Evolutionary conservation across 169 alveolate genomes (phyloP).

Genomic region (Eimeria sp.): DNA sequence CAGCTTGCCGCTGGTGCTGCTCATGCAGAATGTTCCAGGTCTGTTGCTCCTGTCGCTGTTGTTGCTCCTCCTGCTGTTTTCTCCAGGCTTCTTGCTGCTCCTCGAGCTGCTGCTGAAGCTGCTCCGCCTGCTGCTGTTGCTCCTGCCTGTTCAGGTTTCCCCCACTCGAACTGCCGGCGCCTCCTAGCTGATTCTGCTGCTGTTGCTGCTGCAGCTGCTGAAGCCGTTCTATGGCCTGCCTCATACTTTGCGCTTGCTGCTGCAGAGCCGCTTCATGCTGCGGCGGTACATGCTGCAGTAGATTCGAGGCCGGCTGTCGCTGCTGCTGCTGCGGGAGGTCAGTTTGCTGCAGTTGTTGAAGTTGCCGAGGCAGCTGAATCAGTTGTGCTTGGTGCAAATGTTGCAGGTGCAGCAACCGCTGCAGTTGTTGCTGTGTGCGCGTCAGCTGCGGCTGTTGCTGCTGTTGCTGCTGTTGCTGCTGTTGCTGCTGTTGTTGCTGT

Average conservation of each 20-base stretch:
- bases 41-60: not conserved
- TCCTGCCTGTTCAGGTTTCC: not conserved
- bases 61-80: not conserved
- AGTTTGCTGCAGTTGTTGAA: not conserved
- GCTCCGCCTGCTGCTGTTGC: not conserved
- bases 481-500: not conserved
- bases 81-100: not conserved
- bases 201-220: constrained; percentile 10
- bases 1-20: constrained; percentile 1
- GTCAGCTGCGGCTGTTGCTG: not conserved
- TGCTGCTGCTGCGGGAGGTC: not conserved
- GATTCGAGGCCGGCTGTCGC: not conserved
- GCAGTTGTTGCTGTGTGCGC: not conserved
- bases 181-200: constrained; percentile 13
- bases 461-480: not conserved
- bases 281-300: not conserved
- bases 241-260: not conserved
- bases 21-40: not conserved
- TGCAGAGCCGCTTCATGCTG: not conserved
- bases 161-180: not conserved
- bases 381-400: too few relatives aligned
- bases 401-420: too few relatives aligned
- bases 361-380: too few relatives aligned
- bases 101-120: not conserved
- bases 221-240: not conserved